Evolutionary conservation across 2,329 filamentous ascomycete species (phyloP).

Genomic region (Ceratocystis smalleyi): DNA sequence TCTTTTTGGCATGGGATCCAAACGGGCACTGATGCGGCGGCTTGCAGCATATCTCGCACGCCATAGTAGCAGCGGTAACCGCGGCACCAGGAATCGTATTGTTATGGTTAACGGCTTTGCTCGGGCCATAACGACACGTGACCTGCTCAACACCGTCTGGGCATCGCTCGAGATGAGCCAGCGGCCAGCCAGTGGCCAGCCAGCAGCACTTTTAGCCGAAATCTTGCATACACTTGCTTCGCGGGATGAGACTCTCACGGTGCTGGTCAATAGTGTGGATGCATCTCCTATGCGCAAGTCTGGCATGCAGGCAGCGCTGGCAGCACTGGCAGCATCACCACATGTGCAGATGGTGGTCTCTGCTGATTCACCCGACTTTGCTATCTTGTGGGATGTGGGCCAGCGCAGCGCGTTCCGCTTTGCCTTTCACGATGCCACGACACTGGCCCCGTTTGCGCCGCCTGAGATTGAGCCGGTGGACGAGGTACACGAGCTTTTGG

Average conservation of each 20-base stretch:
- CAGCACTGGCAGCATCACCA: constrained; percentile 59
- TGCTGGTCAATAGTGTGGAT: constrained; percentile 81
- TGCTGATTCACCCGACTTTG: constrained; percentile 74
- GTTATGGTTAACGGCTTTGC: constrained; percentile 80
- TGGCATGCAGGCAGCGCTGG: constrained; percentile 54
- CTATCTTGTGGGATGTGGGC: constrained; percentile 76
- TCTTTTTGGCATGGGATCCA: constrained; percentile 85
- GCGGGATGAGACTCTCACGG: constrained; percentile 37
- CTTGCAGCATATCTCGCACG: constrained; percentile 59
- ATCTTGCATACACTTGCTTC: constrained; percentile 45
- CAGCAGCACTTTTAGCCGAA: constrained; percentile 50
- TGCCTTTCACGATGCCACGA: constrained; percentile 86
- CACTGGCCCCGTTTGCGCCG: constrained; percentile 51
- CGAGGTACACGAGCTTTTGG: constrained; percentile 74
- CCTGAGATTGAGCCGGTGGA: constrained; percentile 70
- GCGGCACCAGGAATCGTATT: constrained; percentile 38
- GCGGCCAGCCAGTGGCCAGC: constrained; percentile 43
- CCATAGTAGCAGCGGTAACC: constrained; percentile 20
- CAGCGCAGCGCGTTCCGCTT: constrained; percentile 74
- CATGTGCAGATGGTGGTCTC: constrained; percentile 61
- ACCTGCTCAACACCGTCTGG: constrained; percentile 55
- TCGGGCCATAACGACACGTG: constrained; percentile 47
- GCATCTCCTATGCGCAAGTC: constrained; percentile 57
- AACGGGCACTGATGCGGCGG: constrained; percentile 54
- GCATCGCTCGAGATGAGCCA: constrained; percentile 40